Evolutionary conservation across 305 asterid species (phyloP), one percentile per base, ranked within the genome.

Genomic region (Galium porrigens): DNA sequence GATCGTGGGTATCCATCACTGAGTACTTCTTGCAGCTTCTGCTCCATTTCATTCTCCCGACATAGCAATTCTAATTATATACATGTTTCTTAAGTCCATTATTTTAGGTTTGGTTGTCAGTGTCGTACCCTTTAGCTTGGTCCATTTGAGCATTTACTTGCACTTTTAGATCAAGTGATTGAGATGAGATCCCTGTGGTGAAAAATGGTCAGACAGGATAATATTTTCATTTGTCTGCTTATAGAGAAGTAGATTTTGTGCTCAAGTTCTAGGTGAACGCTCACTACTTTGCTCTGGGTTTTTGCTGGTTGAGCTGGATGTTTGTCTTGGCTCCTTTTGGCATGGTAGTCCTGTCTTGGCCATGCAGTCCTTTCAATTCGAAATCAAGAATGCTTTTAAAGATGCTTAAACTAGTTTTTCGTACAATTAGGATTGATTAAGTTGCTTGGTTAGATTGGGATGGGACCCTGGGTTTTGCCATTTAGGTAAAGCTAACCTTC

Each of bases 401-500:
- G 22, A 49, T 46, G 44, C 27, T 29, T 58, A 58, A 0, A 18
- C 15, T 25, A 6, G 3, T 2, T 36, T 61, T 7, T 49, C 0
- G 33, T 14, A 2, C 58, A 18, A n/a, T 39, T 27, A 36, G 9
- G 49, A 14, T 49, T 29, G 18, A 36, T 64, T 30, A 25, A 37
- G 42, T 12, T 25, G 32, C 14, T 30, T 8, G 49, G 52, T 33
- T 36, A 32, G 29, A 37, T 15, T 58, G 7, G 32, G n/a, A 36
- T 20, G 17, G 64, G 57, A 11, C 49, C 12, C 15, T 1, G 22
- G 20, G 0, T 34, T 12, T 46, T 10, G 52, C 27, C 42, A 54
- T 58, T 59, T 41, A 70, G 48, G 49, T 34, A 6, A 27, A 46
- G 52, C 52, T 46, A 59, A 7, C 64, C 59, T 61, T 36, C 32